A percentile compares a stretch with the other conserved stretches of the same genome.
These are phyloP conservation scores for Claviceps sp. DNA, from an alignment of 2,329 filamentous ascomycete species.

Conservation along the genomic window DNA sequence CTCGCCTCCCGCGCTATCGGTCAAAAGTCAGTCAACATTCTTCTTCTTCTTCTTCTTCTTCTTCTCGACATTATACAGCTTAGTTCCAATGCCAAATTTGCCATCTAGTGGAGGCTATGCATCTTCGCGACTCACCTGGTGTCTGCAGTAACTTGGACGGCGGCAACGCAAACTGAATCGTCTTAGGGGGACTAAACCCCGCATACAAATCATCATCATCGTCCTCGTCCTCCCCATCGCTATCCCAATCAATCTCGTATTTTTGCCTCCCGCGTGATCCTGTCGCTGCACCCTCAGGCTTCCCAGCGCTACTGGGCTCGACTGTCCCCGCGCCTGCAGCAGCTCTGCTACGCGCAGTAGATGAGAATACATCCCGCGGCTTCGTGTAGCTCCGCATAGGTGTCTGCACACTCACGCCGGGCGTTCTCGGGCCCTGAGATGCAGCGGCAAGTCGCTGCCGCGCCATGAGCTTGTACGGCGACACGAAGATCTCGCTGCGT, in stretches of 20 bases:
- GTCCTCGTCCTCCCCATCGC: conserved; percentile 56
- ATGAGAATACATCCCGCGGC: conserved; percentile 35
- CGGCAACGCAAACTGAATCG: conserved; percentile 72
- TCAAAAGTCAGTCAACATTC: not conserved
- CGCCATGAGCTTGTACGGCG: conserved; percentile 43
- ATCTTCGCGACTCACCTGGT: conserved; percentile 41
- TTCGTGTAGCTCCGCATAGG: conserved; percentile 37
- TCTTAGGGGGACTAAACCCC: conserved; percentile 84
- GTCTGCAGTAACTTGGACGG: conserved; percentile 68
- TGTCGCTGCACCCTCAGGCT: not conserved
- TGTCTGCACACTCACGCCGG: conserved; percentile 77
- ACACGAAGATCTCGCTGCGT: conserved; percentile 74
- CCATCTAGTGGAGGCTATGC: not conserved
- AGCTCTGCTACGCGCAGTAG: conserved; percentile 5
- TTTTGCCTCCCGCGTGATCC: conserved; percentile 17
- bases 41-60: no score
- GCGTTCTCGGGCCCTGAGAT: conserved; percentile 47
- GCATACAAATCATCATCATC: conserved; percentile 48
- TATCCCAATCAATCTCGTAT: conserved; percentile 60
- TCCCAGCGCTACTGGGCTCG: not conserved
- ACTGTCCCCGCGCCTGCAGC: not conserved
- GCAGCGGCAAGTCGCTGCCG: conserved; percentile 29
- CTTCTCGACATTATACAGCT: no score
- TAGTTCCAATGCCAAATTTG: not conserved
- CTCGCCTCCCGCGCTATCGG: conserved; percentile 60